These are phyloP conservation scores for Pisolithus microcarpus DNA, from an alignment of 768 basidiomycete genomes.

Conservation along the genomic window DNA sequence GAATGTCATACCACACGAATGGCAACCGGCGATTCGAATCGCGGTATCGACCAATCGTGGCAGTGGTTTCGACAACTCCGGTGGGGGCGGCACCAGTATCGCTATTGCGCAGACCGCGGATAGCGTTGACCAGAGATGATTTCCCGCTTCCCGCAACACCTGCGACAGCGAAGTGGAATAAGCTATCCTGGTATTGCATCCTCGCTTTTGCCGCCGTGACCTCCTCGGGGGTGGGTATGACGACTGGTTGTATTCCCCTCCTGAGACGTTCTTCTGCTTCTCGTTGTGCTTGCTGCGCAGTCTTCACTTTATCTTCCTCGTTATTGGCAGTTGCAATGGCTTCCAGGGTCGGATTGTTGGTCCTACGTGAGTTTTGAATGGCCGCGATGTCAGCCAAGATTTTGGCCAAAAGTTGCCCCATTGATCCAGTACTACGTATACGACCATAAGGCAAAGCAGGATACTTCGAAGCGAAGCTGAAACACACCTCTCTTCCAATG, in stretches of 20 bases:
- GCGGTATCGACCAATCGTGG: constrained; percentile 1
- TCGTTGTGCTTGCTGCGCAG: background rate
- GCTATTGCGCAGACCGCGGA: constrained; percentile 17
- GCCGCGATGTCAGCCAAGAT: too few relatives aligned
- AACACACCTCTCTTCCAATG: too few relatives aligned
- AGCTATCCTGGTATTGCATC: constrained; percentile 9
- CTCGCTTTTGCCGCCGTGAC: background rate
- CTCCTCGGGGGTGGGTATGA: constrained; percentile 11
- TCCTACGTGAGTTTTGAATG: too few relatives aligned
- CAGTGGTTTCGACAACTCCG: constrained; percentile 20
- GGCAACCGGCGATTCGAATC: background rate
- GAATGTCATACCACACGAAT: constrained; percentile 2
- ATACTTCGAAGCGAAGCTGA: too few relatives aligned
- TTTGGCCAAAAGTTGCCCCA: too few relatives aligned
- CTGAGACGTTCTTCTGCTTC: constrained; percentile 4
- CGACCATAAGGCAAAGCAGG: too few relatives aligned
- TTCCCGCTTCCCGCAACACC: constrained; percentile 13
- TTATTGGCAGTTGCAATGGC: background rate
- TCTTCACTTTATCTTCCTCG: background rate
- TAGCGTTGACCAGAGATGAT: constrained; percentile 24
- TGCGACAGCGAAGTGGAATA: constrained; percentile 20
- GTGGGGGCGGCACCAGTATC: constrained; percentile 12
- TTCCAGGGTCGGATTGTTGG: too few relatives aligned
- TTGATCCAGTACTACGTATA: too few relatives aligned
- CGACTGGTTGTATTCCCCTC: constrained; percentile 10